Percentiles rank a stretch among this genome's conserved stretches.
Evolutionary conservation across 2,329 filamentous ascomycete genomes (phyloP).

Genomic region (Diaporthe helianthi): DNA sequence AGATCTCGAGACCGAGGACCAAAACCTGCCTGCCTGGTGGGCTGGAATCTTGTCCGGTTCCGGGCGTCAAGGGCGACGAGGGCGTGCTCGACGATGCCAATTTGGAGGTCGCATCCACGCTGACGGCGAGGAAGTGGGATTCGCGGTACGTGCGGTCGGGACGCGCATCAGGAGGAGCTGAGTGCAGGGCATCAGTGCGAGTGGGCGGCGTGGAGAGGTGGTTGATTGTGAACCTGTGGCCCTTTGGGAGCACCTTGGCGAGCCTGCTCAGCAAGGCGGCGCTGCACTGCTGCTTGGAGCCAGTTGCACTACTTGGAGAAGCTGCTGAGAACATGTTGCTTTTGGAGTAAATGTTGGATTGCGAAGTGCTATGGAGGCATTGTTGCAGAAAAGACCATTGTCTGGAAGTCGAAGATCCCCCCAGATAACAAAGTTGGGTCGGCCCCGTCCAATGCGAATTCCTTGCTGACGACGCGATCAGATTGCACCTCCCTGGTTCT

Average conservation of each 20-base stretch:
- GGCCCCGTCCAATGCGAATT: conserved; percentile 23
- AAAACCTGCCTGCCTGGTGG: conserved; percentile 60
- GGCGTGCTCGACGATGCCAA: conserved; percentile 25
- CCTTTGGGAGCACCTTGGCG: conserved; percentile 60
- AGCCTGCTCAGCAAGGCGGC: conserved; percentile 49
- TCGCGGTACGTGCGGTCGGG: conserved; percentile 85
- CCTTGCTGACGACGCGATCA: conserved; percentile 26
- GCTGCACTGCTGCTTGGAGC: conserved; percentile 38
- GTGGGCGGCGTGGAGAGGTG: conserved; percentile 88
- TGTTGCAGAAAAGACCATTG: not conserved
- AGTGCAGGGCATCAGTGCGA: conserved; percentile 77
- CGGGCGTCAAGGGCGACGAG: conserved; percentile 35
- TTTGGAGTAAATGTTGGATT: conserved; percentile 32
- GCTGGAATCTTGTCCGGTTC: conserved; percentile 40
- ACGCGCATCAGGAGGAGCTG: conserved; percentile 73
- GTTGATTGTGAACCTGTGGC: conserved; percentile 71
- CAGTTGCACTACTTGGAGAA: conserved; percentile 32
- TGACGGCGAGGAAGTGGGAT: conserved; percentile 74
- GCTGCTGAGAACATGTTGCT: conserved; percentile 31
- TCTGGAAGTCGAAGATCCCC: not conserved
- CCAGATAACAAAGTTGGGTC: not conserved
- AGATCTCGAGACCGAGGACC: conserved; percentile 83
- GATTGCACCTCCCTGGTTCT: conserved; percentile 14
- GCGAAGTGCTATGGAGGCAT: not conserved
- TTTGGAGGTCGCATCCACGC: conserved; percentile 47